These are phyloP conservation scores for Podospora fimiseda DNA, from an alignment of 495 filamentous ascomycete species.

Conservation along the genomic window DNA sequence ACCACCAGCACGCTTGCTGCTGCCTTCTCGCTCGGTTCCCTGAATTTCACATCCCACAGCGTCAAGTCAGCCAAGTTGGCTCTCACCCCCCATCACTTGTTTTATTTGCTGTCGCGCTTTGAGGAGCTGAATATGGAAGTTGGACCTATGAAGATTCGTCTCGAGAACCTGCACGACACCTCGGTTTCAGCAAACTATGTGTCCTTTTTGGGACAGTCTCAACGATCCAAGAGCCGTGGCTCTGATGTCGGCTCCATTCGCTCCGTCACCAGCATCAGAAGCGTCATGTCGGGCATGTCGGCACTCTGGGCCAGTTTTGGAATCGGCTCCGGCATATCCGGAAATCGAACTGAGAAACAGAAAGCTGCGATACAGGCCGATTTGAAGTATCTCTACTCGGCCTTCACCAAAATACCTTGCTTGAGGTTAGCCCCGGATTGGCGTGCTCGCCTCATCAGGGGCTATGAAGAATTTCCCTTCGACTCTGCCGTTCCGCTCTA, in stretches of 20 bases:
- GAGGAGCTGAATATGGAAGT: constrained; percentile 85
- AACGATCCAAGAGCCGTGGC: constrained; percentile 64
- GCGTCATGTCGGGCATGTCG: constrained; percentile 94
- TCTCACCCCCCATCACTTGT: constrained; percentile 94
- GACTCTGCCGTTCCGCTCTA: constrained; percentile 94
- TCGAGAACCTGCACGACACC: constrained; percentile 91
- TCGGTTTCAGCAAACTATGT: constrained; percentile 86
- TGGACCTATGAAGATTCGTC: constrained; percentile 89
- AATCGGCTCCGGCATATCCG: constrained; percentile 64
- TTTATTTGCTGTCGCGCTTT: constrained; percentile 90
- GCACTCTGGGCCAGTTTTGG: constrained; percentile 85
- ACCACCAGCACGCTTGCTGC: constrained; percentile 71
- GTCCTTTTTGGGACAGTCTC: constrained; percentile 80
- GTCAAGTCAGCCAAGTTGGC: constrained; percentile 87
- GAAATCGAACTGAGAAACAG: constrained; percentile 76
- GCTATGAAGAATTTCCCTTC: constrained; percentile 97
- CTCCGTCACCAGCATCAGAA: constrained; percentile 93
- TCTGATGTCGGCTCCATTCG: constrained; percentile 86
- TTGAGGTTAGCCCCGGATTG: constrained; percentile 83
- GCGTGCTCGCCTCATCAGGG: constrained; percentile 77
- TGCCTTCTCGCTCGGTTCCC: constrained; percentile 75
- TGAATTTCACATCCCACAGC: constrained; percentile 76
- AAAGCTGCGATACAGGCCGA: constrained; percentile 79
- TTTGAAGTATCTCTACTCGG: constrained; percentile 91
- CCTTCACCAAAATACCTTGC: constrained; percentile 96